Percentiles rank a stretch among this genome's conserved stretches.
Conservation (phyloP, 2,329 filamentous ascomycete species). For the Cephalotrichum gorgonifer region DNA sequence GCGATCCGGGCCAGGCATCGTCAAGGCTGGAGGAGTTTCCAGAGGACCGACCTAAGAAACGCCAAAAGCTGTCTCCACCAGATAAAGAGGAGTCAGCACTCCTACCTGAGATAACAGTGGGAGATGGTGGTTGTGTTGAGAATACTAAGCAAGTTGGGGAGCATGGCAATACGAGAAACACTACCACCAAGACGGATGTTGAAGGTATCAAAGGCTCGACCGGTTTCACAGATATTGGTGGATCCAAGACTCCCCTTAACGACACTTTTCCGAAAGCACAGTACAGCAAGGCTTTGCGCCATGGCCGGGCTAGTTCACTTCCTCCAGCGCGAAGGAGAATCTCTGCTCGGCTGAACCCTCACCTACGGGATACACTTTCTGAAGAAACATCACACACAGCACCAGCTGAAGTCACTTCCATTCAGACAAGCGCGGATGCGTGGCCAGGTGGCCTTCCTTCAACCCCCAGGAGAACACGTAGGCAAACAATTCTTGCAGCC, state of each 20-base stretch:
- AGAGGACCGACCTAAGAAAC: slow-evolving; percentile 6
- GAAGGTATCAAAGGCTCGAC: too few relatives aligned
- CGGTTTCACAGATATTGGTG: too few relatives aligned
- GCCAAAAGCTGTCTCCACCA: slow-evolving; percentile 4
- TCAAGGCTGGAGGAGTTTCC: slow-evolving; percentile 2
- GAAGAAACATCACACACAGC: not conserved
- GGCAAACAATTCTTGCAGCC: not conserved
- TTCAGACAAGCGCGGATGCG: too few relatives aligned
- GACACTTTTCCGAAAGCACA: too few relatives aligned
- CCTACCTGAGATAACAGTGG: not conserved
- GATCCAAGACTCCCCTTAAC: too few relatives aligned
- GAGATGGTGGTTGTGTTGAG: not conserved
- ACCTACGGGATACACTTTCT: not conserved
- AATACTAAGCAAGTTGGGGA: slow-evolving; percentile 3
- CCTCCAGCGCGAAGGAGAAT: not conserved
- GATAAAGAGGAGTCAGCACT: not conserved
- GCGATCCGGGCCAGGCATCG: slow-evolving; percentile 1
- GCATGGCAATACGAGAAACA: too few relatives aligned
- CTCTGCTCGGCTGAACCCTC: not conserved
- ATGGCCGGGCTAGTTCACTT: not conserved
- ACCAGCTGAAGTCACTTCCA: too few relatives aligned
- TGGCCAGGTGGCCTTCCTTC: not conserved
- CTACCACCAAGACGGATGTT: too few relatives aligned
- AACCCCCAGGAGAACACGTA: not conserved
- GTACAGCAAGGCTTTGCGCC: not conserved